phyloP scores from a whole-genome alignment of 129 eudicot species.

The Cynara cardunculus region DNA sequence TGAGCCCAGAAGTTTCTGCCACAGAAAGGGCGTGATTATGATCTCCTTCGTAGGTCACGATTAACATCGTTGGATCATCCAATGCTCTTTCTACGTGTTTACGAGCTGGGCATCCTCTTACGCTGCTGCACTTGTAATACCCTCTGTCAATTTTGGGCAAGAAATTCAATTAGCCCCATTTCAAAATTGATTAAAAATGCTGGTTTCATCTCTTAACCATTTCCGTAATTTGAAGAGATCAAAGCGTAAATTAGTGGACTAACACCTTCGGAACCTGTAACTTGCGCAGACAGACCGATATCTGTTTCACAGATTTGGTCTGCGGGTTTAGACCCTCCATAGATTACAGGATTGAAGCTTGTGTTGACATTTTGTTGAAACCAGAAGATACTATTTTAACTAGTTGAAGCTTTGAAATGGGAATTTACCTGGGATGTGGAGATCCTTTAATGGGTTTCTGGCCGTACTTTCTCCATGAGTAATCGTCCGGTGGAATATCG shows the following conservation, averaged over 20 bases:
- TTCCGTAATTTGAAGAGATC: too few species aligned
- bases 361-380: too few species aligned
- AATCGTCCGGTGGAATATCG: conserved; percentile 96
- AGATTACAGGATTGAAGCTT: too few species aligned
- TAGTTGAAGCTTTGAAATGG: too few species aligned
- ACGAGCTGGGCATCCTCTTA: conserved; percentile 93
- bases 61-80: conserved; percentile 81
- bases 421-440: conserved; percentile 99
- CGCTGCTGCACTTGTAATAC: conserved; percentile 93
- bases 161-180: not conserved
- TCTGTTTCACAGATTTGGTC: too few species aligned
- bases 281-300: too few species aligned
- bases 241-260: too few species aligned
- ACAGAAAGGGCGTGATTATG: conserved; percentile 69
- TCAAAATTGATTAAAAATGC: too few species aligned
- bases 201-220: too few species aligned
- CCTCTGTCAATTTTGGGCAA: conserved; percentile 45
- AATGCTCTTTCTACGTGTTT: conserved; percentile 88
- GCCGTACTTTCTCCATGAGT: conserved; percentile 96
- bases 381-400: too few species aligned
- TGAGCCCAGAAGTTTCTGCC: conserved; percentile 55
- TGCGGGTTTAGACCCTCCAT: too few species aligned
- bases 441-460: conserved; percentile 97
- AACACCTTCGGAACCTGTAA: too few species aligned
- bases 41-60: conserved; percentile 91